Evolutionary conservation across 305 asterid species (phyloP).

Genomic region (Vinca major): DNA sequence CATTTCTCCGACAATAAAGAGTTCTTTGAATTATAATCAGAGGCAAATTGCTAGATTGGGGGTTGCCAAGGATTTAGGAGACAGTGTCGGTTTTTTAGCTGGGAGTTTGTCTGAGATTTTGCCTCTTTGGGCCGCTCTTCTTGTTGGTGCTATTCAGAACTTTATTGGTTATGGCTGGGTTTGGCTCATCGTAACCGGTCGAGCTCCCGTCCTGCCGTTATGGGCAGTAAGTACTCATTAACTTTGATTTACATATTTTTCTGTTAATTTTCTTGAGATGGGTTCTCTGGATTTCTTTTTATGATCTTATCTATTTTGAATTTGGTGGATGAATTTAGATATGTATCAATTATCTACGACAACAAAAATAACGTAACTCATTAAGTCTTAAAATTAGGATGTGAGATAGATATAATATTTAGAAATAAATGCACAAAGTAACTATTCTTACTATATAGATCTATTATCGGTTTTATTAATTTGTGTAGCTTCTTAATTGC

Average conservation of each 20-base stretch:
- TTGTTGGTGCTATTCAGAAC: slow-evolving; percentile 42
- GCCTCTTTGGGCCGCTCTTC: slow-evolving; percentile 44
- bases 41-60: slow-evolving; percentile 35
- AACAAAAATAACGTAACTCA: too few relatives aligned
- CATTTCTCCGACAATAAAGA: slow-evolving; percentile 35
- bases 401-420: too few relatives aligned
- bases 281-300: not conserved
- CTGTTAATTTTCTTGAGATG: too few relatives aligned
- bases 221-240: slow-evolving; percentile 32
- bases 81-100: slow-evolving; percentile 48
- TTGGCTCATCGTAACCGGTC: slow-evolving; percentile 44
- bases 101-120: slow-evolving; percentile 40
- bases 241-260: not conserved
- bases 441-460: too few relatives aligned
- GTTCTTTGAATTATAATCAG: slow-evolving; percentile 35
- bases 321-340: too few relatives aligned
- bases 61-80: slow-evolving; percentile 46
- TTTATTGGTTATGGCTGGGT: slow-evolving; percentile 46
- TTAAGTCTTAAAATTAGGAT: too few relatives aligned
- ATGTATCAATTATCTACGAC: too few relatives aligned
- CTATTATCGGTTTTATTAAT: too few relatives aligned
- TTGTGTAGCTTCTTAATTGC: too few relatives aligned
- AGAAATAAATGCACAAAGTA: too few relatives aligned
- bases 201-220: slow-evolving; percentile 31
- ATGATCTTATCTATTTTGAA: too few relatives aligned